These are phyloP conservation scores for Akanthomyces muscarius DNA, from an alignment of 2,329 filamentous ascomycete species.

Conservation along the genomic window DNA sequence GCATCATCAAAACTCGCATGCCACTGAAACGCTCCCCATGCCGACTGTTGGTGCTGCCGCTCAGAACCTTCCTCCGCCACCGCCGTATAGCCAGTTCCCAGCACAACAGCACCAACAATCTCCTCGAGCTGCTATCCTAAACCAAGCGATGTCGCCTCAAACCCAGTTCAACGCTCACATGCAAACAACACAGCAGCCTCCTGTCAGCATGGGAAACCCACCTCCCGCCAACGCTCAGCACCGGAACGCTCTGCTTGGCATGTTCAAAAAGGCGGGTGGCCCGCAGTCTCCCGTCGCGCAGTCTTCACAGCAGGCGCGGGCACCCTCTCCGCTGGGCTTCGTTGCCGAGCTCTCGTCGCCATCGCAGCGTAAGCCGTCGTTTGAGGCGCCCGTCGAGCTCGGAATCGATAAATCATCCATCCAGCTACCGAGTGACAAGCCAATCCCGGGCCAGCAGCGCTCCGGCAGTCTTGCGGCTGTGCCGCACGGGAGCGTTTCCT, in stretches of 20 bases:
- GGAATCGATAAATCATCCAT: constrained; percentile 27
- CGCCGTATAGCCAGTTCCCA: constrained; percentile 16
- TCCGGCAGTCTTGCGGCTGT: neutral
- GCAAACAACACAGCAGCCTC: constrained; percentile 13
- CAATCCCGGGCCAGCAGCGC: constrained; percentile 1
- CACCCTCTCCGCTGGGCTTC: constrained; percentile 10
- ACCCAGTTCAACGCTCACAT: neutral
- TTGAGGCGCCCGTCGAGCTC: constrained; percentile 24
- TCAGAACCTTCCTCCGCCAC: constrained; percentile 9
- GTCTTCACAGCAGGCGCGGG: constrained; percentile 17
- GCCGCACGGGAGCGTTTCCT: neutral
- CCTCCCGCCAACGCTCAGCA: constrained; percentile 32
- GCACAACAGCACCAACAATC: neutral
- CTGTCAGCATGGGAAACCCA: constrained; percentile 21
- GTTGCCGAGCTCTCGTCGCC: constrained; percentile 11
- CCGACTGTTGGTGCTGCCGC: neutral
- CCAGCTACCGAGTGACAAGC: constrained; percentile 28
- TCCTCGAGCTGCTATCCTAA: neutral
- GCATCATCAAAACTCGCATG: constrained; percentile 1
- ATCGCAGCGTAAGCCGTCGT: constrained; percentile 7
- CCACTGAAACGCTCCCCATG: constrained; percentile 1
- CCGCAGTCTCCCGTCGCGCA: constrained; percentile 12
- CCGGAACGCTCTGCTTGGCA: constrained; percentile 46
- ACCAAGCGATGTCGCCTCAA: neutral
- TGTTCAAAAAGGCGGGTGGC: constrained; percentile 46